phyloP scores from a whole-genome alignment of 192 early-diverging fungal species.

The Coemansia javaensis region DNA sequence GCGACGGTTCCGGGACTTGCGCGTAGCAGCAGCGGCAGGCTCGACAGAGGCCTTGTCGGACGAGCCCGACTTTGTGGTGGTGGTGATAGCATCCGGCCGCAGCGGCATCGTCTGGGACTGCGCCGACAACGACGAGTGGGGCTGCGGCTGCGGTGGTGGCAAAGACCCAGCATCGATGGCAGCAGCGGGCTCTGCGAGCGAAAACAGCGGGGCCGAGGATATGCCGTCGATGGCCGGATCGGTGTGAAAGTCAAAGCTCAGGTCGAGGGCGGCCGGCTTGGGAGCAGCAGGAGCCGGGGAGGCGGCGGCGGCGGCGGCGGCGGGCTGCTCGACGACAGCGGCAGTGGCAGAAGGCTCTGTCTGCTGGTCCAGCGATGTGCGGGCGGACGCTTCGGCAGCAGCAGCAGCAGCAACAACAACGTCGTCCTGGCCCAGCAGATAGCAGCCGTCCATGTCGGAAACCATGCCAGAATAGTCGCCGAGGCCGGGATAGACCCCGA shows the following conservation, averaged over 20 bases:
- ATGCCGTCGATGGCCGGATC: conserved; percentile 33
- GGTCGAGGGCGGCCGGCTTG: background rate
- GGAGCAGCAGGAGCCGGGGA: too few species aligned
- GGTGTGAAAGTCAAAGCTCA: conserved; percentile 33
- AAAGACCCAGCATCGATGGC: background rate
- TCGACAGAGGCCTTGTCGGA: background rate
- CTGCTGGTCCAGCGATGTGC: too few species aligned
- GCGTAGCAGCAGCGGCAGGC: background rate
- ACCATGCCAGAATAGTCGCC: conserved; percentile 7
- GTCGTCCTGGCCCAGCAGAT: background rate
- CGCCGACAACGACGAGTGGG: background rate
- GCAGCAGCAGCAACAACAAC: background rate
- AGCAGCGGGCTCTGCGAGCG: background rate
- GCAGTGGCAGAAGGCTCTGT: background rate
- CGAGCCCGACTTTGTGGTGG: background rate
- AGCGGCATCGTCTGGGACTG: background rate
- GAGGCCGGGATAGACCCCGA: conserved; percentile 1
- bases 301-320: too few species aligned
- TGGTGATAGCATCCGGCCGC: background rate
- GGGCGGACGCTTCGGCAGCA: background rate
- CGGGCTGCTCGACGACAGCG: too few species aligned
- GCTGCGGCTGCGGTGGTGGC: too few species aligned
- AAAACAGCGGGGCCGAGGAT: conserved; percentile 22
- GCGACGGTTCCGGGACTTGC: conserved; percentile 18
- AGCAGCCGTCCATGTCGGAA: background rate